Evolutionary conservation across 2,329 filamentous ascomycete genomes (phyloP), one percentile per base, ranked within the genome.

Genomic region (Pseudopithomyces maydicus): DNA sequence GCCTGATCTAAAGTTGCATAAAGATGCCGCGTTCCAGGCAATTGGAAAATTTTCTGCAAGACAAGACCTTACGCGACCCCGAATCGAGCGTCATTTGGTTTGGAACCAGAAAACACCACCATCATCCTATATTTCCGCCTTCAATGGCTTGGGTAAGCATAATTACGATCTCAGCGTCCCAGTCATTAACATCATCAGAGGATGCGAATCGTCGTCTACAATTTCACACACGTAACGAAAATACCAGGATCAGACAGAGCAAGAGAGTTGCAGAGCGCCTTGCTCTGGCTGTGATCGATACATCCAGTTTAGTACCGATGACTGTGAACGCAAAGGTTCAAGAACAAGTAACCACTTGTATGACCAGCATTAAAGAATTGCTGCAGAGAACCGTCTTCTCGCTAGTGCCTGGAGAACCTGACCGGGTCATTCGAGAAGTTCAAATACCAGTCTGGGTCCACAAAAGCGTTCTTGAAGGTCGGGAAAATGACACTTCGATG

Each of bases 1-100:
- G 5, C 51, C 49, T 1, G 12, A 56, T 2, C 41, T 65, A 1
- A 58, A 49, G 26, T 22, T 66, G 8, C 2, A 23, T 0, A 38
- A 52, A 1, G 43, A 29, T 0, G 55, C 59, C 7, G 65, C 63
- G 0, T 70, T 69, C 35, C 66, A 68, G 35, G 32, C 66, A 2
- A 36, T 66, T 7, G 62, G 42, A 3, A 26, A 29, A 4, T 60
- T 66, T 26, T 11, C n/a, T 8, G 3, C 42, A 2, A 17, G 17
- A 0, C 17, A 3, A 2, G 51, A 57, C 36, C 12, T 65, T 2
- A 66, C 50, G 1, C 33, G 14, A 4, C 19, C 52, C 2, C 15
- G 61, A 0, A 51, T 66, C 2, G 41, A 58, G 20, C 44, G 61
- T 0, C 62, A 68, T n/a, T 33, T 60, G 0, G 29, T 26, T 0